phyloP scores from a whole-genome alignment of 148 eudicot species.

The Fallopia convolvulus region DNA sequence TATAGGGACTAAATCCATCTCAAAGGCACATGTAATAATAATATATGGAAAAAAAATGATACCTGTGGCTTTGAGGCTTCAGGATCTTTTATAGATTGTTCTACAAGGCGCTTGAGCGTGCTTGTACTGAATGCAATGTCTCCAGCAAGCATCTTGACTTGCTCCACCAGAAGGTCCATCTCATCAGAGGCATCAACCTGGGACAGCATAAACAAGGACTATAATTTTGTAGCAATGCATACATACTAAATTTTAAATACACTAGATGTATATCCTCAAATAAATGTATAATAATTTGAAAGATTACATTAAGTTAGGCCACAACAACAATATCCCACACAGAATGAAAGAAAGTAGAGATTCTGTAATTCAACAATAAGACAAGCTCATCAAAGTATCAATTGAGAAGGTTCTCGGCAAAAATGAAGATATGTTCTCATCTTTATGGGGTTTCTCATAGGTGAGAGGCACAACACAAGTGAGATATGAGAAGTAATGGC shows the following conservation, averaged over 20 bases:
- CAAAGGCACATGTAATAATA: not conserved
- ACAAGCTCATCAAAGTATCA: not conserved
- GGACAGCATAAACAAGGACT: not conserved
- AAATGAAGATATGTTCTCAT: not conserved
- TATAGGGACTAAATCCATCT: too few species aligned
- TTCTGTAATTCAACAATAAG: not conserved
- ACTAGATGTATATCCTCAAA: not conserved
- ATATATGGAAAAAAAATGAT: conserved; percentile 15
- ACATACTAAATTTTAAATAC: not conserved
- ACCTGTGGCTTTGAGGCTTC: conserved; percentile 73
- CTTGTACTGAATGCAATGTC: conserved; percentile 97
- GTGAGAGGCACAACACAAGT: not conserved
- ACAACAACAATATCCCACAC: not conserved
- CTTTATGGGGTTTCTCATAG: not conserved
- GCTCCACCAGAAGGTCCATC: conserved; percentile 93
- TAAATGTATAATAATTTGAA: not conserved
- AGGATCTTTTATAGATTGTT: conserved; percentile 81
- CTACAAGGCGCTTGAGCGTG: conserved; percentile 84
- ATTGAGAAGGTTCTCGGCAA: not conserved
- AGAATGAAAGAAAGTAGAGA: not conserved
- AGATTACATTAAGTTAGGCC: not conserved
- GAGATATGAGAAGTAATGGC: not conserved
- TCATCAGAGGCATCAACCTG: conserved; percentile 82
- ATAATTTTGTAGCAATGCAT: not conserved
- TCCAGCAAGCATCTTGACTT: conserved; percentile 98